Evolutionary conservation across 495 filamentous ascomycete genomes (phyloP).

Genomic region (Penicillium parvum): DNA sequence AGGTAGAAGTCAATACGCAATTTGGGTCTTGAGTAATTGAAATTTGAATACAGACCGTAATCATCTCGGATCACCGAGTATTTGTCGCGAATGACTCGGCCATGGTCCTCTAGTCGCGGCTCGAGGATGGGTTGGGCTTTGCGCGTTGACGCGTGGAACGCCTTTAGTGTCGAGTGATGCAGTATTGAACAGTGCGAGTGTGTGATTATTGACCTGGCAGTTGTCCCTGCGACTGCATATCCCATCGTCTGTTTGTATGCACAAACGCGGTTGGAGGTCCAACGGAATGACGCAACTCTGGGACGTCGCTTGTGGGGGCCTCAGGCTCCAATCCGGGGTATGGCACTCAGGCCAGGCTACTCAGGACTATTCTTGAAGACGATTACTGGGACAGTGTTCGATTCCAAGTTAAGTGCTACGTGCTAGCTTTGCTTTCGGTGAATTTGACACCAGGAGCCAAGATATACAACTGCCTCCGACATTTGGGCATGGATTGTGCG

Average conservation of each 20-base stretch:
- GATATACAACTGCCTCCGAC: too few relatives aligned
- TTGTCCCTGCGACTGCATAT: constrained; percentile 8
- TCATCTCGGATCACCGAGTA: constrained; percentile 65
- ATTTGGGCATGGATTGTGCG: too few relatives aligned
- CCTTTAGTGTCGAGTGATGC: background rate
- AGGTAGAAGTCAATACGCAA: background rate
- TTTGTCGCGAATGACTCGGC: constrained; percentile 68
- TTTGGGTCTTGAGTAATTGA: too few relatives aligned
- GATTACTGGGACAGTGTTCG: too few relatives aligned
- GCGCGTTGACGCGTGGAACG: constrained; percentile 7
- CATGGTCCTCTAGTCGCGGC: constrained; percentile 58
- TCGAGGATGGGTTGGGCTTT: constrained; percentile 33
- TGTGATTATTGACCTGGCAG: background rate
- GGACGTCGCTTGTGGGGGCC: constrained; percentile 2
- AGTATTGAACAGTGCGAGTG: too few relatives aligned
- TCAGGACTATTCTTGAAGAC: too few relatives aligned
- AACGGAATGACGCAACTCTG: constrained; percentile 24
- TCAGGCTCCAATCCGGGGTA: constrained; percentile 14
- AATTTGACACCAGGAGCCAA: too few relatives aligned
- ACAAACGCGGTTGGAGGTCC: constrained; percentile 8
- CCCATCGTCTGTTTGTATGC: constrained; percentile 17
- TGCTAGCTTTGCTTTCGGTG: too few relatives aligned
- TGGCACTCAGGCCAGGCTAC: too few relatives aligned
- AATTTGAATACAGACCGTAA: constrained; percentile 53
- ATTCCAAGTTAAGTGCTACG: too few relatives aligned